Evolutionary conservation across 345 rosid genomes (phyloP), one percentile per base, ranked within the genome.

Genomic region (Arabidopsis arenosa): DNA sequence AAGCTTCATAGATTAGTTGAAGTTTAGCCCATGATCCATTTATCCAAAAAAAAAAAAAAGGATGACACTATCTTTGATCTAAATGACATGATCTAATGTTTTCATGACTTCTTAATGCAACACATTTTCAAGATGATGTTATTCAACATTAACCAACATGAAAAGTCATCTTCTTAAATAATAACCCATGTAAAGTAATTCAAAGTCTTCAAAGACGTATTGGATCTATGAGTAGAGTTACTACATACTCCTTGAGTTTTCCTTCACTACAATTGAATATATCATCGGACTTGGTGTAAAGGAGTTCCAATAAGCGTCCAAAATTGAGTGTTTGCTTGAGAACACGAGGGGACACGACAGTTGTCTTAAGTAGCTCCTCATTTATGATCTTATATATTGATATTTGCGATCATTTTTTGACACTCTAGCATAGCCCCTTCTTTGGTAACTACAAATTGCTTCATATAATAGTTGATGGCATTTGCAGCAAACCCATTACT

Each of bases 391-490:
- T 74, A n/a, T n/a, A n/a, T n/a, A 12, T 56, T 41, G 33, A 21
- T 45, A 18, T 54, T 57, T 12, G 0, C 14, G 21, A 74, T 36
- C 56, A 63, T 40, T 10, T 41, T 74, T 6, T 45, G 44, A 32
- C 37, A 55, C 10, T 63, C 64, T 11, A 4, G 2, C 5, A 26
- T 17, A 17, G 70, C 72, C 9, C 55, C 64, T 30, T 74, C 72
- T 41, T 55, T 43, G 14, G 65, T 33, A 15, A 56, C 56, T 17
- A 23, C 11, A 21, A 4, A 43, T 43, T 74, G 57, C 30, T 74
- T 65, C 56, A 74, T 74, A 32, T 74, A 74, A 23, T 43, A 65
- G 63, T 64, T 44, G 11, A 74, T 17, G 10, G 48, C 65, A 30
- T 54, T 63, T 7, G 64, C 37, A 14, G 66, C 23, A 35, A 39